Evolutionary conservation across 1,139 yeast species (phyloP).

Genomic region (Saccharomycopsis hybrid): DNA sequence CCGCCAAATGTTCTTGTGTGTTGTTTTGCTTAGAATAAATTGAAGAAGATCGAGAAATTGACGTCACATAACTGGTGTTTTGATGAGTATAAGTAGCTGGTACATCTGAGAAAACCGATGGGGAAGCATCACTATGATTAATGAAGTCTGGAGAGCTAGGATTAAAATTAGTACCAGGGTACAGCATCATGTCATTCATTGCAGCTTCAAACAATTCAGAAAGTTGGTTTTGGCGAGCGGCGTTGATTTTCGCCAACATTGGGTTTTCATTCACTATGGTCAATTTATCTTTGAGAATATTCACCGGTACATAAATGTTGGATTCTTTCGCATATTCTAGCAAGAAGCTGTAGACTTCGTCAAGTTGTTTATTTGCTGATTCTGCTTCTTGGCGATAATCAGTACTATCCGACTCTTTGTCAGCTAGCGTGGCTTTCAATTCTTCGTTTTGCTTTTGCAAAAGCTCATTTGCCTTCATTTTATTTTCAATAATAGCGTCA

Average conservation of each 20-base stretch:
- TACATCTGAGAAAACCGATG: slow-evolving; percentile 16
- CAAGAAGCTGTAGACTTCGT: slow-evolving; percentile 9
- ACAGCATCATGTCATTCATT: slow-evolving; percentile 6
- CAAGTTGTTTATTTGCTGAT: background rate
- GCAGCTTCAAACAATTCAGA: slow-evolving; percentile 5
- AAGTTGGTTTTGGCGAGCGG: slow-evolving; percentile 3
- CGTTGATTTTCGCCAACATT: slow-evolving; percentile 7
- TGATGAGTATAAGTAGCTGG: slow-evolving; percentile 17
- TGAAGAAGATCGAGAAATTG: slow-evolving; percentile 15
- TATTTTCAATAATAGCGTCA: slow-evolving; percentile 20
- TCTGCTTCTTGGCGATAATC: slow-evolving; percentile 1
- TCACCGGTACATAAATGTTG: slow-evolving; percentile 11
- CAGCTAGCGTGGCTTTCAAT: background rate
- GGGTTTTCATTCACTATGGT: slow-evolving; percentile 5
- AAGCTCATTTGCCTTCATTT: slow-evolving; percentile 13
- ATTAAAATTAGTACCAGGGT: slow-evolving; percentile 1
- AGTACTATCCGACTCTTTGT: background rate
- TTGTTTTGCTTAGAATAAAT: slow-evolving; percentile 18
- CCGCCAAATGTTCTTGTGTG: slow-evolving; percentile 1
- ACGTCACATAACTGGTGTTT: slow-evolving; percentile 18
- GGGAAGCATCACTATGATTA: slow-evolving; percentile 12
- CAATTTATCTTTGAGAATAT: slow-evolving; percentile 17
- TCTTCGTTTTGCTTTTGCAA: slow-evolving; percentile 2
- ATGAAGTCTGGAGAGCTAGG: slow-evolving; percentile 12
- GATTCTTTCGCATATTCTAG: slow-evolving; percentile 14